These are phyloP conservation scores for Ogataea chonburiensis DNA, from an alignment of 805 yeast species.

Conservation along the genomic window DNA sequence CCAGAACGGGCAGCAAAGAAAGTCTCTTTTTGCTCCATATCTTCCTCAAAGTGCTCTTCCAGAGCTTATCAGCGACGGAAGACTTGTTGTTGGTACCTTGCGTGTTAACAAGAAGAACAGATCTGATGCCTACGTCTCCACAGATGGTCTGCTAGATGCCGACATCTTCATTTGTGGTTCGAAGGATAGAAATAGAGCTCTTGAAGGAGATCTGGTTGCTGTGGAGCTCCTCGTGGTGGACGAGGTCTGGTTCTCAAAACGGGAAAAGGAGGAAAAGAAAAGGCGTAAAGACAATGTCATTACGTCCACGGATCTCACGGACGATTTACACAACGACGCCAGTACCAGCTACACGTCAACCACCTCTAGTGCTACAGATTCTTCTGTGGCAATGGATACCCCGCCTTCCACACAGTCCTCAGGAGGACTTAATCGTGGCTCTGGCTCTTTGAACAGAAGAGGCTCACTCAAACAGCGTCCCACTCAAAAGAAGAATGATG, in stretches of 20 bases:
- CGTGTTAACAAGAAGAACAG: conserved; percentile 95
- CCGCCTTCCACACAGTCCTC: conserved; percentile 36
- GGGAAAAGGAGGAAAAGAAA: conserved; percentile 96
- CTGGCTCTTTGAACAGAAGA: conserved; percentile 57
- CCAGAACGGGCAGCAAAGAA: conserved; percentile 48
- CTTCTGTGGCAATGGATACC: conserved; percentile 34
- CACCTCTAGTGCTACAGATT: conserved; percentile 27
- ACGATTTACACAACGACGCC: conserved; percentile 80
- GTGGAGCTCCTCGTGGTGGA: conserved; percentile 92
- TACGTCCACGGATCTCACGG: conserved; percentile 42
- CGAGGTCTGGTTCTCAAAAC: conserved; percentile 96
- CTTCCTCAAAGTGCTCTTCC: conserved; percentile 92
- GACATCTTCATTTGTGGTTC: conserved; percentile 98
- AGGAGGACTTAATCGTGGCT: conserved; percentile 21
- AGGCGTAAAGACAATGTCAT: conserved; percentile 53
- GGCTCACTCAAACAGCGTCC: conserved; percentile 95
- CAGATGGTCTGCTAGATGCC: conserved; percentile 93
- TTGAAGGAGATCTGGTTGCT: conserved; percentile 96
- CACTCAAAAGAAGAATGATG: conserved; percentile 95
- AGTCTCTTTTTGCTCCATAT: conserved; percentile 92
- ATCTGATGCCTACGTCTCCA: conserved; percentile 97
- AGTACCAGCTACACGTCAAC: conserved; percentile 46
- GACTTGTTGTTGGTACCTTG: conserved; percentile 86
- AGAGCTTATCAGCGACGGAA: conserved; percentile 82
- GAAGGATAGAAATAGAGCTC: conserved; percentile 94